Evolutionary conservation across 805 yeast genomes (phyloP).

Genomic region (Grigorovia yakushimaensis): DNA sequence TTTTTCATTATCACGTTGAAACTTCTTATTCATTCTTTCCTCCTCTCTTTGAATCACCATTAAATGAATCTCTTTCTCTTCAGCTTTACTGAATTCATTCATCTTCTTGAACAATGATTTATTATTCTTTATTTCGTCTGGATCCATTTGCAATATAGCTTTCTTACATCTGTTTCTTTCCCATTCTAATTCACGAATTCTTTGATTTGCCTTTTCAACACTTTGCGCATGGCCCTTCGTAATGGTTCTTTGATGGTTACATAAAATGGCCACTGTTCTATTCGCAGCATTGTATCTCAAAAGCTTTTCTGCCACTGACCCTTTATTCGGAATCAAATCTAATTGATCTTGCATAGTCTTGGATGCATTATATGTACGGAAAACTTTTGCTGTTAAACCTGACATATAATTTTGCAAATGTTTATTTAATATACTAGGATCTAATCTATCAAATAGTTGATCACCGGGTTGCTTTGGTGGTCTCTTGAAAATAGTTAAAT

Average conservation of each 20-base stretch:
- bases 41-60: slow-evolving; percentile 54
- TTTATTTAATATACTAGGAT: slow-evolving; percentile 72
- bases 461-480: slow-evolving; percentile 87
- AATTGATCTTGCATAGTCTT: slow-evolving; percentile 94
- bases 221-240: slow-evolving; percentile 75
- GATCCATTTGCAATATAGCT: slow-evolving; percentile 60
- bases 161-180: slow-evolving; percentile 64
- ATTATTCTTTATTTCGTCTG: slow-evolving; percentile 38
- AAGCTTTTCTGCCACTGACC: slow-evolving; percentile 79
- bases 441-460: slow-evolving; percentile 82
- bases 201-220: slow-evolving; percentile 69
- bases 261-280: slow-evolving; percentile 86
- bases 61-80: slow-evolving; percentile 48
- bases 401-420: slow-evolving; percentile 85
- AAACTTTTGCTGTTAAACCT: slow-evolving; percentile 91
- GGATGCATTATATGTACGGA: slow-evolving; percentile 95
- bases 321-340: slow-evolving; percentile 75
- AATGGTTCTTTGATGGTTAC: slow-evolving; percentile 95
- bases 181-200: slow-evolving; percentile 75
- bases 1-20: slow-evolving; percentile 71
- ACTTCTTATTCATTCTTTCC: slow-evolving; percentile 55
- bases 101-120: slow-evolving; percentile 57
- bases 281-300: slow-evolving; percentile 89
- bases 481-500: slow-evolving; percentile 76
- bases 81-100: slow-evolving; percentile 51